phyloP scores from a whole-genome alignment of 441 rosid genomes.

The Eutrema salsugineum region DNA sequence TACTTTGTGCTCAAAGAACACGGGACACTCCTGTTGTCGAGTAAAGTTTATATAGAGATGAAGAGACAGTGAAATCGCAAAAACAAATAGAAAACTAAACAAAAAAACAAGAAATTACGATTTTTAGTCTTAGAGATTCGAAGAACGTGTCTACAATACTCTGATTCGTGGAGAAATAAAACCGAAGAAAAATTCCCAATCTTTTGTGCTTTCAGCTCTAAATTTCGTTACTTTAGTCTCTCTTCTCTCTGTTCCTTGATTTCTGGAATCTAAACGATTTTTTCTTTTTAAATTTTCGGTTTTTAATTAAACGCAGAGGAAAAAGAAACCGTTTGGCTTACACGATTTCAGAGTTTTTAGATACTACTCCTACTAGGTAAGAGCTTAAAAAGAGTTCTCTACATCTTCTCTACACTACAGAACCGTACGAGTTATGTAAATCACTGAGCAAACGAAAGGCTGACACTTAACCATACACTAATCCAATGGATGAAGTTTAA shows the following conservation, averaged over 20 bases:
- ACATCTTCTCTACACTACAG: neutral
- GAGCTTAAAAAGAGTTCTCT: neutral
- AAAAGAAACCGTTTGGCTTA: constrained; percentile 23
- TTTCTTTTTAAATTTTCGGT: neutral
- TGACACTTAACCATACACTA: neutral
- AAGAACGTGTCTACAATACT: constrained; percentile 13
- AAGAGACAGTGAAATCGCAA: constrained; percentile 12
- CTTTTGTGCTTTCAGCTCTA: neutral
- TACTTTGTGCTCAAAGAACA: constrained; percentile 23
- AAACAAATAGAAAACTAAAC: neutral
- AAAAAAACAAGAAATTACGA: neutral
- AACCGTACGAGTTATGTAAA: neutral
- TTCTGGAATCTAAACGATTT: constrained; percentile 20
- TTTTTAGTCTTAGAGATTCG: neutral
- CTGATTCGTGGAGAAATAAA: constrained; percentile 1
- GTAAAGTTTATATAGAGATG: constrained; percentile 15
- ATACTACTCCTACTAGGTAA: constrained; percentile 12
- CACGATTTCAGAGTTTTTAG: constrained; percentile 17
- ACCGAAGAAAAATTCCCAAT: neutral
- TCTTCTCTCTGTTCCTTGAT: constrained; percentile 30
- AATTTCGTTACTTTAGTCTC: constrained; percentile 11
- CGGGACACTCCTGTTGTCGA: constrained; percentile 25
- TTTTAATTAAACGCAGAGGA: constrained; percentile 7
- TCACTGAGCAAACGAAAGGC: neutral
- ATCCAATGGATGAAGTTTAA: neutral